phyloP scores from a whole-genome alignment of 257 asterid species.

The Nyctanthes arbortristis region DNA sequence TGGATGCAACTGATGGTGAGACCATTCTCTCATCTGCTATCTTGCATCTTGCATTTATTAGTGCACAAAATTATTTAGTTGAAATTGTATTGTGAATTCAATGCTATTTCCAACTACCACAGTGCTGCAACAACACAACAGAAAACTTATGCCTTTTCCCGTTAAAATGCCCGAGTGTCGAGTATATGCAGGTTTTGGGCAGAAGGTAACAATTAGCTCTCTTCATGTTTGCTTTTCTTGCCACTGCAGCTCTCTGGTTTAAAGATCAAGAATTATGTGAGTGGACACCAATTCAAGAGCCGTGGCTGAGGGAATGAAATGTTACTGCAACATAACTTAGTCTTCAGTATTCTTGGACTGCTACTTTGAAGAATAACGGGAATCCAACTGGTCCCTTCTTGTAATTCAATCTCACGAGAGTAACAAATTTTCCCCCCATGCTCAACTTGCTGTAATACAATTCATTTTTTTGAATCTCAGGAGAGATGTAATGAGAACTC shows the following conservation, averaged over 20 bases:
- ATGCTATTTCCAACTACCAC: neutral
- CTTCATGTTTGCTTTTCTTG: neutral
- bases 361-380: neutral
- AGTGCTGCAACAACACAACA: no score
- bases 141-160: no score
- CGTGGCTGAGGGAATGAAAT: constrained; percentile 68
- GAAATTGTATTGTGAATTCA: no score
- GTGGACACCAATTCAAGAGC: constrained; percentile 71
- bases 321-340: neutral
- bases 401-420: constrained; percentile 2
- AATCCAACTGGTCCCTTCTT: constrained; percentile 23
- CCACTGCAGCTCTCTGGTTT: constrained; percentile 80
- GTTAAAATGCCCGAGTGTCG: no score
- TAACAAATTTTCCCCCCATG: no score
- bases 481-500: neutral
- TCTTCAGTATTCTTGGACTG: constrained; percentile 26
- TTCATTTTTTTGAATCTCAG: neutral
- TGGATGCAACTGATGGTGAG: neutral
- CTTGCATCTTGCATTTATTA: neutral
- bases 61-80: no score
- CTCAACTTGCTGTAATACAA: neutral
- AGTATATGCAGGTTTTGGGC: no score
- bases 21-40: neutral
- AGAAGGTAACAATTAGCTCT: no score
- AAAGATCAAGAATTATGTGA: constrained; percentile 59